Evolutionary conservation across 495 filamentous ascomycete genomes (phyloP), one percentile per base, ranked within the genome.

Genomic region (Baudoinia panamericana): DNA sequence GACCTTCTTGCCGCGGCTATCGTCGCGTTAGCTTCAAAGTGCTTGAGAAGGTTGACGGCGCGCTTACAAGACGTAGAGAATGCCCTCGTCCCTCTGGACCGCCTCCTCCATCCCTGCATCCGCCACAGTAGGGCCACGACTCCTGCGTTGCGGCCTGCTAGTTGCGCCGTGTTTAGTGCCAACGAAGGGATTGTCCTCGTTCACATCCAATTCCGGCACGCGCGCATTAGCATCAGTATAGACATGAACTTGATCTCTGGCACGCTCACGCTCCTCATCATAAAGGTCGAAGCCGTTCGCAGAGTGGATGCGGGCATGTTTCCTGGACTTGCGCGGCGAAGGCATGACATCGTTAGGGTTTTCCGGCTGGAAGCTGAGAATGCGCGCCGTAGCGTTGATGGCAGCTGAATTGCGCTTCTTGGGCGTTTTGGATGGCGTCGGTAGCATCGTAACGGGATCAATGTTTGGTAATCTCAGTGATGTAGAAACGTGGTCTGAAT

Each of bases 341-440:
- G 72, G 70, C 68, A 78, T 72, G 7, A 63, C 57, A 26, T 82
- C 78, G 36, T 57, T 53, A 6, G 64, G 39, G 18, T 40, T 5
- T 6, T 39, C 15, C 5, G 41, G 46, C 16, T 50, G 43, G 39
- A 51, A 51, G 55, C 93, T 94, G 1, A 97, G 65, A 41, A 75
- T 75, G 50, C 86, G 81, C 15, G 84, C 76, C 23, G 85, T 71
- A 9, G 71, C 60, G 31, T 68, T 67, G 34, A 84, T 63, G 19
- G 76, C 70, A 24, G 64, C 63, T 40, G 70, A 63, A 5, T 73
- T 73, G 45, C 78, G 75, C 62, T 81, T 82, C 38, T 73, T 72
- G 0, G 90, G 90, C 2, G 88, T 94, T 61, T 93, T 97, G 34
- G 74, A 75, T 9, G 90, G 90, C 9, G 90, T 96, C 3, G 85